phyloP scores from a whole-genome alignment of 2,329 filamentous ascomycete genomes.

The Aureobasidium sp. region DNA sequence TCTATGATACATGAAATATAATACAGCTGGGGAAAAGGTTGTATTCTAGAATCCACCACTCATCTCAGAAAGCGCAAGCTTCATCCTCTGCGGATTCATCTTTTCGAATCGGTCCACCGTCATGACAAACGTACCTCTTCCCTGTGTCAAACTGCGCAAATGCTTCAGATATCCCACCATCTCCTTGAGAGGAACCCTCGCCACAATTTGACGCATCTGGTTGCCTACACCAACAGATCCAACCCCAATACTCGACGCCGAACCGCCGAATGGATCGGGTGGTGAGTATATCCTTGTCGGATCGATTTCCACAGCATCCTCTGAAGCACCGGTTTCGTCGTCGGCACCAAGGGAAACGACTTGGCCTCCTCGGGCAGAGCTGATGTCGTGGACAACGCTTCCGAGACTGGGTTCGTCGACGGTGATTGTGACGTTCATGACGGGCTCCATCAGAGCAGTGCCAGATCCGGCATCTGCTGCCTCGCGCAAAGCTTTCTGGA shows the following conservation, averaged over 20 bases:
- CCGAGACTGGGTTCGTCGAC: conserved; percentile 79
- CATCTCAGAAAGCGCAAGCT: conserved; percentile 42
- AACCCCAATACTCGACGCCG: conserved; percentile 18
- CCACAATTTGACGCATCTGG: conserved; percentile 57
- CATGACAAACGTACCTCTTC: conserved; percentile 73
- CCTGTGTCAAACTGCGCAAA: conserved; percentile 79
- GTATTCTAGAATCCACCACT: conserved; percentile 20
- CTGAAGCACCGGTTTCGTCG: conserved; percentile 16
- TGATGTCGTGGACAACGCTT: conserved; percentile 74
- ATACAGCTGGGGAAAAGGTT: not conserved
- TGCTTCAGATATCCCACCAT: conserved; percentile 94
- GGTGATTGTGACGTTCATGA: conserved; percentile 83
- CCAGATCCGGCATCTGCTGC: conserved; percentile 45
- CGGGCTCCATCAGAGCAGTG: conserved; percentile 76
- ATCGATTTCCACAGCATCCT: conserved; percentile 51
- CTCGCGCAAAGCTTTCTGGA: conserved; percentile 61
- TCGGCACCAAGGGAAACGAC: conserved; percentile 62
- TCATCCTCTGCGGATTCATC: conserved; percentile 56
- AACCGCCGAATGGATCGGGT: conserved; percentile 67
- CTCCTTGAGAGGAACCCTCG: conserved; percentile 86
- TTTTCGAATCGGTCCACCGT: conserved; percentile 63
- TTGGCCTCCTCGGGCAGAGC: conserved; percentile 64
- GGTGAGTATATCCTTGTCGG: conserved; percentile 74
- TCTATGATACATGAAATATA: conserved; percentile 1
- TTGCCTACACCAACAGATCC: conserved; percentile 22